Percentiles rank a stretch among this genome's conserved stretches.
Conservation (phyloP, 768 basidiomycete species). For the Galerina marginata region DNA sequence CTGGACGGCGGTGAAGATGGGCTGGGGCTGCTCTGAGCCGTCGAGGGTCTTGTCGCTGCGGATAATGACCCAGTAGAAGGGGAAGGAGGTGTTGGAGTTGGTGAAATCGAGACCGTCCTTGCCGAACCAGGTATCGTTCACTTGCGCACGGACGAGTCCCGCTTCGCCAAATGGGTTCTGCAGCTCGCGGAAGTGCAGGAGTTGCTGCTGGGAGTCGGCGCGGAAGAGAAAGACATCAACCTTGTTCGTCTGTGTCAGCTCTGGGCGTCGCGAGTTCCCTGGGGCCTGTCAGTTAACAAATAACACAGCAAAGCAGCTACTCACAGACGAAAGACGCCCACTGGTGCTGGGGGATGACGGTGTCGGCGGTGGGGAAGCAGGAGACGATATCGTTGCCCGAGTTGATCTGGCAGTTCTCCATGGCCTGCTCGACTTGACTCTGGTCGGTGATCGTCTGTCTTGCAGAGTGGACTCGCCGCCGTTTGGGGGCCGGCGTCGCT, state of each 20-base stretch:
- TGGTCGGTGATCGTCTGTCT: constrained; percentile 47
- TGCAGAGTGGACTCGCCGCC: constrained; percentile 25
- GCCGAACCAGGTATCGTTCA: constrained; percentile 83
- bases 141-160: constrained; percentile 56
- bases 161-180: constrained; percentile 57
- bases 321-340: constrained; percentile 82
- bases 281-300: constrained; percentile 21
- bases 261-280: constrained; percentile 81
- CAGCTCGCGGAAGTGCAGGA: constrained; percentile 48
- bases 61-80: constrained; percentile 83
- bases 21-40: constrained; percentile 64
- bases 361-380: constrained; percentile 70
- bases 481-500: constrained; percentile 13
- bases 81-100: constrained; percentile 61
- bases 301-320: constrained; percentile 36
- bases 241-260: constrained; percentile 61
- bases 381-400: constrained; percentile 78
- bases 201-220: constrained; percentile 62
- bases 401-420: constrained; percentile 51
- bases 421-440: constrained; percentile 46
- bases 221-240: constrained; percentile 83
- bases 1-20: constrained; percentile 78
- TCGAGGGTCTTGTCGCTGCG: constrained; percentile 58
- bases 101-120: constrained; percentile 51
- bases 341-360: constrained; percentile 70